phyloP scores from a whole-genome alignment of 2,329 filamentous ascomycete species.

The Botrytis cinerea region DNA sequence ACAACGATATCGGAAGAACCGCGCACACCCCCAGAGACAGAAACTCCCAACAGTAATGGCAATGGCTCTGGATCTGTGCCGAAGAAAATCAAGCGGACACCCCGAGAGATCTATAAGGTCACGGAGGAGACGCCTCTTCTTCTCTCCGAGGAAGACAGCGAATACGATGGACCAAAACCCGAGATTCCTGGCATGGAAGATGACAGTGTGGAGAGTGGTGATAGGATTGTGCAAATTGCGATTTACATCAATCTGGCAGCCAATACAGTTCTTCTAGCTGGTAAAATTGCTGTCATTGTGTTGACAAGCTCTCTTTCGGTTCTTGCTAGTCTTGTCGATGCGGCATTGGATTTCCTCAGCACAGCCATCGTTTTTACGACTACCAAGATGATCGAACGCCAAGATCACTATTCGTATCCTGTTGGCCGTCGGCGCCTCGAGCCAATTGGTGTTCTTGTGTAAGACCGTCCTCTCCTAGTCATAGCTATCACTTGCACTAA shows the following conservation, averaged over 20 bases:
- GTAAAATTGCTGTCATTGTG: conserved; percentile 57
- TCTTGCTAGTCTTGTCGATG: conserved; percentile 62
- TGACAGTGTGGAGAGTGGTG: conserved; percentile 73
- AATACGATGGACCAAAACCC: conserved; percentile 49
- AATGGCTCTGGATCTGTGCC: conserved; percentile 42
- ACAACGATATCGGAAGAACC: conserved; percentile 75
- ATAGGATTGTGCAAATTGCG: conserved; percentile 77
- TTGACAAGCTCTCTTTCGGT: conserved; percentile 61
- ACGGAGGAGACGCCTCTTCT: conserved; percentile 67
- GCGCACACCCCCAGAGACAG: conserved; percentile 38
- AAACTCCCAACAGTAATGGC: conserved; percentile 25
- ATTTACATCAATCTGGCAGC: conserved; percentile 72
- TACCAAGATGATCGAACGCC: conserved; percentile 56
- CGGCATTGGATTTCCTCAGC: conserved; percentile 60
- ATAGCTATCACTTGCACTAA: background rate
- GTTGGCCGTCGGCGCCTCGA: conserved; percentile 59
- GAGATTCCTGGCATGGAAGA: conserved; percentile 70
- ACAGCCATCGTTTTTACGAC: conserved; percentile 61
- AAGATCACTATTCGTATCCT: conserved; percentile 50
- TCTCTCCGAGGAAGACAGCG: conserved; percentile 48
- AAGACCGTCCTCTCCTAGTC: background rate
- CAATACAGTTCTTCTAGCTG: conserved; percentile 57
- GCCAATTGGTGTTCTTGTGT: conserved; percentile 60
- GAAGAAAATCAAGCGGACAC: conserved; percentile 72
- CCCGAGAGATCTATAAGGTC: conserved; percentile 78